Conservation (phyloP, 139 green algal species). For the Spirogloea muscicola region DNA sequence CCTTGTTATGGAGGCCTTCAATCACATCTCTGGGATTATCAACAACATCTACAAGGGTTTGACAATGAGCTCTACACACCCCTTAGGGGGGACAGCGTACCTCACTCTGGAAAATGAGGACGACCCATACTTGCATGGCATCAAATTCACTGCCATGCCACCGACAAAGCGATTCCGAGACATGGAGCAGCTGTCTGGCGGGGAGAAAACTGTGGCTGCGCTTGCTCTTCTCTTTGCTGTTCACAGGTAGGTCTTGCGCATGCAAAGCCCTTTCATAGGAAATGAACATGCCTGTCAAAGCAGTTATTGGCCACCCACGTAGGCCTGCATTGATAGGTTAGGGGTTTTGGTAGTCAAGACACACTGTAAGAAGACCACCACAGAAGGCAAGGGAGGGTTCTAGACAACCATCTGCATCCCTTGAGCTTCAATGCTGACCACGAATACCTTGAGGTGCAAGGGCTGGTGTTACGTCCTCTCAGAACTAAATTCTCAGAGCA, state of each 20-base stretch:
- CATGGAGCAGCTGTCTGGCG: constrained; percentile 95
- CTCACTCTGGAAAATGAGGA: constrained; percentile 78
- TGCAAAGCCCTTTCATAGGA: too few relatives aligned
- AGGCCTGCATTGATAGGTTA: too few relatives aligned
- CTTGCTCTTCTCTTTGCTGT: constrained; percentile 96
- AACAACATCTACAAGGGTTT: constrained; percentile 91
- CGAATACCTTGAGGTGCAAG: too few relatives aligned
- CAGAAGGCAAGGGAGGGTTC: too few relatives aligned
- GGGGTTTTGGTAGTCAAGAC: too few relatives aligned
- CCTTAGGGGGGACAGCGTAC: constrained; percentile 79
- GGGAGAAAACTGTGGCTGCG: constrained; percentile 85
- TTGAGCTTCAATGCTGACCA: too few relatives aligned
- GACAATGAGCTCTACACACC: constrained; percentile 68
- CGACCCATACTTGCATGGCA: constrained; percentile 78
- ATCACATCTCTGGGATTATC: constrained; percentile 74
- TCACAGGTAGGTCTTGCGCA: constrained; percentile 63
- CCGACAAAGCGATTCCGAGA: constrained; percentile 94
- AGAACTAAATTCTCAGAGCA: too few relatives aligned
- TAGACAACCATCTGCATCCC: too few relatives aligned
- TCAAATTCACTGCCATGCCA: constrained; percentile 92
- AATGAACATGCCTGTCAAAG: too few relatives aligned
- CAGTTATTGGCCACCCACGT: too few relatives aligned
- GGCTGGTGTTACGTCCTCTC: too few relatives aligned
- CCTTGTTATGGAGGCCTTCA: constrained; percentile 80
- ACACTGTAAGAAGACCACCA: too few relatives aligned